Evolutionary conservation across 2,329 filamentous ascomycete species (phyloP), one percentile per base, ranked within the genome.

Genomic region (Ophiostoma australiae): DNA sequence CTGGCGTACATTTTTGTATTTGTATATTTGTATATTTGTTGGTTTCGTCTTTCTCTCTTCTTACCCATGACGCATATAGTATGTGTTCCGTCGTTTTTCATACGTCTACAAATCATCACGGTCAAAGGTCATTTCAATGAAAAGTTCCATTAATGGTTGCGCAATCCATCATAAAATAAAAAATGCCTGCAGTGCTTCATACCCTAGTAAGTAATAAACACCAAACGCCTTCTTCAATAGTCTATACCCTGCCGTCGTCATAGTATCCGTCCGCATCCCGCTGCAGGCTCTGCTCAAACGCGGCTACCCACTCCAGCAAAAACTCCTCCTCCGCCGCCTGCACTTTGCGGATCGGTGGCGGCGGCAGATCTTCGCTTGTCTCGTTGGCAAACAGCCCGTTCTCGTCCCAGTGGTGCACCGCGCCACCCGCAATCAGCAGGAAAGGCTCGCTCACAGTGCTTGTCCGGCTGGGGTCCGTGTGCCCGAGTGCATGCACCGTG

Each of bases 321-420:
- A 76, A 74, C n/a, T 70, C 55, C 0, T 65, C 72, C 69, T 75
- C 74, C n/a, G 68, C 63, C 1, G 70, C 72, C 72, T 75, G 74
- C 63, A 72, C 72, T 5, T 70, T 20, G 0, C 71, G 69, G 23
- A 75, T 69, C 1, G 72, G 66, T 48, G 63, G 4, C 13, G 74
- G 74, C 61, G 74, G 74, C 70, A 75, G 70, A 10, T 72, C 72
- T 4, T 72, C 63, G n/a, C 72, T 74, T 0, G 89, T 89, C 77
- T 91, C 83, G 71, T 89, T 89, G 0, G 82, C 78, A 68, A 89
- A 87, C n/a, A 91, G 75, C 0, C 89, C 88, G 74, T 90, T 90
- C 80, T 90, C 89, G 74, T 92, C 90, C 90, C 91, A 95, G 77
- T 94, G 91, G 78, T 96, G 92, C 27, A 94, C 91, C 13, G 74